Evolutionary conservation across 2,329 filamentous ascomycete genomes (phyloP).

Genomic region (Bipolaris sorokiniana): DNA sequence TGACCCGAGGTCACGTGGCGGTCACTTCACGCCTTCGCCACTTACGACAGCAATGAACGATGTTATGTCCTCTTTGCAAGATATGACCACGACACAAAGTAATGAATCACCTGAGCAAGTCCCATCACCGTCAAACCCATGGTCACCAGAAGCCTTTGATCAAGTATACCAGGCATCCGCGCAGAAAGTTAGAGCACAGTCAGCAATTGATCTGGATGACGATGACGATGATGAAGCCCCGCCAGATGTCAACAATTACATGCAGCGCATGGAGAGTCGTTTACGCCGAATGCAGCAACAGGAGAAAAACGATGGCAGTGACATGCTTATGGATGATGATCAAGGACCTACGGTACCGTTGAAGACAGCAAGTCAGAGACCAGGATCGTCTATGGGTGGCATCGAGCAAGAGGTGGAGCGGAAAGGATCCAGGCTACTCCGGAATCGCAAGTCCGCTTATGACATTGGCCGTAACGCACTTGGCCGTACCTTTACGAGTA

Average conservation of each 20-base stretch:
- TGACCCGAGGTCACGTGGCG: conserved; percentile 41
- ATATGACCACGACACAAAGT: conserved; percentile 70
- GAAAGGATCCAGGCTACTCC: conserved; percentile 50
- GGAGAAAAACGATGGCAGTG: conserved; percentile 48
- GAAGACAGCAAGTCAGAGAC: conserved; percentile 55
- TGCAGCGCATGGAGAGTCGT: conserved; percentile 88
- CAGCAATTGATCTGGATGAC: conserved; percentile 69
- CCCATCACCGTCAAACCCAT: conserved; percentile 70
- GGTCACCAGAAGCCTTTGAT: conserved; percentile 90
- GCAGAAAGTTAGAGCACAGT: conserved; percentile 61
- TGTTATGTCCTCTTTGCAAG: conserved; percentile 92
- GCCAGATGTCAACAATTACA: conserved; percentile 82
- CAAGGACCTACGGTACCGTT: conserved; percentile 65
- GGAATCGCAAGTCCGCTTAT: conserved; percentile 75
- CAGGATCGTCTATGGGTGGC: conserved; percentile 47
- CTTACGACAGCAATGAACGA: conserved; percentile 96
- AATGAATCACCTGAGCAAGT: conserved; percentile 61
- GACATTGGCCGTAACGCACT: conserved; percentile 75
- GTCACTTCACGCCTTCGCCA: conserved; percentile 78
- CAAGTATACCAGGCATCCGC: conserved; percentile 55
- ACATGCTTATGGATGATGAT: conserved; percentile 57
- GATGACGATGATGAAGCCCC: conserved; percentile 65
- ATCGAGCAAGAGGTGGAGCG: conserved; percentile 35
- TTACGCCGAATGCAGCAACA: conserved; percentile 71
- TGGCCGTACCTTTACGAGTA: conserved; percentile 82